Base-by-base conservation (phyloP, 2,329 filamentous ascomycete species). In the Cylindrodendrum hubeiense region DNA sequence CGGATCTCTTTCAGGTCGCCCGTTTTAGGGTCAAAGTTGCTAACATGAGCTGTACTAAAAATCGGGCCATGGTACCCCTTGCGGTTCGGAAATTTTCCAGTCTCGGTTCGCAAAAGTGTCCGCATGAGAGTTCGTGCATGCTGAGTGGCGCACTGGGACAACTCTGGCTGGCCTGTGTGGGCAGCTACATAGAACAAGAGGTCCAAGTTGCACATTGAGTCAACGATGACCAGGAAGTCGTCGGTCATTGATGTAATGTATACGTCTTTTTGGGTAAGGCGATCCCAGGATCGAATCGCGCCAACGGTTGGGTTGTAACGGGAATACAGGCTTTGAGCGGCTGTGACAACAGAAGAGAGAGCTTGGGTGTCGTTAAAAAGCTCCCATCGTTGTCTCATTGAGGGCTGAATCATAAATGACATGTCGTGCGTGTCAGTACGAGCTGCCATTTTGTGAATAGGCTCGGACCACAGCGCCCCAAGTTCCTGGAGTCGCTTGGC, bases 371-470 rank as follows among this genome's bases (percentile, higher is more conserved):
- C 80, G 0, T 79, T 77, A 0, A 79, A 78, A 6, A 86, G 74
- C 39, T 86, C 82, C 82, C 84, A 87, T 4, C 83, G 79, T 15
- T 81, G 81, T 39, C 82, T 82, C 55, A 85, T 76, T 1, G 82
- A 82, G 0, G 85, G 85, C 22, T 84, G 80, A 4, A 87, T 82
- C 68, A 87, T 86, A 67, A 87, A 87, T 0, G 82, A 84, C 76
- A 88, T 81, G 52, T 87, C 85, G 59, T 87, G 86, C 0, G 85
- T 87, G 58, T 86, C 84, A 4, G 79, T 85, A 5, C 82, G 78
- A 76, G 33, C 60, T 22, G 66, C 80, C 61, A 63, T 69, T 4
- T 57, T 55, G 17, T 72, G 79, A 0, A 84, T 68, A 0, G 79
- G 80, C 3, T 74, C 77, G 3, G 78, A 73, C 81, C 80, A 82